phyloP scores from a whole-genome alignment of 441 rosid species.

The Corymbia citriodora region DNA sequence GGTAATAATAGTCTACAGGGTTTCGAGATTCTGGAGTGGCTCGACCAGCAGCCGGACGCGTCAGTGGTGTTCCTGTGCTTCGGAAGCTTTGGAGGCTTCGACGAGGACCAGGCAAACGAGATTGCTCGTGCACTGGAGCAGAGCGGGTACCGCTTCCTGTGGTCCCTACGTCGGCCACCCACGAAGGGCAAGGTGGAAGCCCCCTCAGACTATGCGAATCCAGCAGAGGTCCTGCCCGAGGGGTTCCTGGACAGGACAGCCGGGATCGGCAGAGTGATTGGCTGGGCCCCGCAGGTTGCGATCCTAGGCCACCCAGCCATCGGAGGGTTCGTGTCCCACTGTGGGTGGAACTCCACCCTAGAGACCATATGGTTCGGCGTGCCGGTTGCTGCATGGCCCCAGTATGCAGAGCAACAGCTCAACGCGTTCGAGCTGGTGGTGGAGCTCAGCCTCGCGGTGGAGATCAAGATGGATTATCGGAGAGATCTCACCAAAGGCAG shows the following conservation, averaged over 20 bases:
- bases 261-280: neutral
- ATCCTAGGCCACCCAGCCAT: neutral
- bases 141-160: neutral
- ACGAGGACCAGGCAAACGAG: neutral
- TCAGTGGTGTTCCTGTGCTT: neutral
- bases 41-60: neutral
- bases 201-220: neutral
- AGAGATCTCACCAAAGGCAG: neutral
- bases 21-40: neutral
- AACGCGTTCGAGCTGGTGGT: neutral
- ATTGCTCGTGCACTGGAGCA: neutral
- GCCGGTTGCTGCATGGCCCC: neutral
- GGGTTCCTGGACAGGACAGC: neutral
- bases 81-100: neutral
- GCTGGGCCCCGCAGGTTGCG: neutral
- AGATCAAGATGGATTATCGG: neutral
- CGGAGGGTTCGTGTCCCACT: neutral
- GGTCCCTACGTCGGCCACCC: neutral
- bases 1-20: neutral
- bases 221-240: neutral
- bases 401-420: neutral
- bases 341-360: neutral
- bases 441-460: neutral
- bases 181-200: neutral
- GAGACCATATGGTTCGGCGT: neutral